Evolutionary conservation across 768 basidiomycete species (phyloP), one percentile per base, ranked within the genome.

Genomic region (Termitomyces sp.): DNA sequence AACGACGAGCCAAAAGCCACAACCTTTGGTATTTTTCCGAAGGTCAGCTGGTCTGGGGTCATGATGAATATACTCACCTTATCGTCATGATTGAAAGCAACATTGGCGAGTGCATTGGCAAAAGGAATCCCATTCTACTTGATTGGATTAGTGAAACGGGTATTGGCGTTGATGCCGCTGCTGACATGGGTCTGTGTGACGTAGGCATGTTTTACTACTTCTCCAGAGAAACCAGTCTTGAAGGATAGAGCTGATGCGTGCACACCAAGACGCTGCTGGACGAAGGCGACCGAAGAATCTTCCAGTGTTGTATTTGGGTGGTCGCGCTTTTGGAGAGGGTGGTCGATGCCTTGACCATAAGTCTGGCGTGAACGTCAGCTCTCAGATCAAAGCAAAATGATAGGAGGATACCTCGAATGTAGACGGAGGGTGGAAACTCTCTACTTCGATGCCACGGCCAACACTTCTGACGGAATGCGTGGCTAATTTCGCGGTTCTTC

Each of bases 1-100:
- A 81, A 80, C 1, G 76, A 79, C 9, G 75, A 74, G 26, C 79
- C 74, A 56, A 79, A 75, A 1, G 78, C 67, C 42, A 73, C 71
- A 41, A 73, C 66, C 56, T 73, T 59, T 30, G 68, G 17, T 23
- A 8, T 1, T 5, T 8, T 1, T 14, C 11, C 17, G 9, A n/a
- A 1, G 10, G 35, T 43, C 19, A 44, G 12, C n/a, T 19, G n/a
- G 28, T 10, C 5, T 26, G 5, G 1, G 30, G 19, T 26, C 0
- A 53, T 12, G 10, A n/a, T 40, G 1, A 10, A 2, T 1, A 15
- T n/a, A 10, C 38, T 26, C 23, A 45, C 61, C 55, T 63, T 63
- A 17, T 60, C 51, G 26, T 63, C 57, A 19, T 60, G 31, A 28
- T 57, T 64, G 38, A 54, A 64, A 14, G 59, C 63, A 6, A 64